Conservation (phyloP, 257 asterid genomes). For the Rauvolfia tetraphylla region DNA sequence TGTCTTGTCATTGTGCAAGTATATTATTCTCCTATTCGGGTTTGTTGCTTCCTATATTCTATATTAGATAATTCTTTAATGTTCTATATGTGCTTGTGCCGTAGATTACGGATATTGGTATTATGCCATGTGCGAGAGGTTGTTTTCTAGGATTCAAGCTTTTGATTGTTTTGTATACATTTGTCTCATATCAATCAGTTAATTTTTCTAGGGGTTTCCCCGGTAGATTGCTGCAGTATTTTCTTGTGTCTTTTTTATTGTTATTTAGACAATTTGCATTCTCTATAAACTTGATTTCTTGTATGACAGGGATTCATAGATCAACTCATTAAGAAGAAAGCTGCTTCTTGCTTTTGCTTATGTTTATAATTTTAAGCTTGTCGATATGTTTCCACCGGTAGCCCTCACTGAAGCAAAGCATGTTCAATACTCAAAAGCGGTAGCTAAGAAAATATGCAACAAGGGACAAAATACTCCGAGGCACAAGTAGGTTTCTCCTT, state of each 20-base stretch:
- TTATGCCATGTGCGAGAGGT: background rate
- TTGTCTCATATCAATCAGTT: background rate
- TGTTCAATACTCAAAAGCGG: background rate
- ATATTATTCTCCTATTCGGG: background rate
- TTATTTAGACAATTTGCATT: background rate
- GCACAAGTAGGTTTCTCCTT: conserved; percentile 7
- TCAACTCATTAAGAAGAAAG: conserved; percentile 4
- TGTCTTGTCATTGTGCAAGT: background rate
- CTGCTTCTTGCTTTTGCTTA: conserved; percentile 12
- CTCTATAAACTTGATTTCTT: background rate
- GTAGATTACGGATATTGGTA: background rate
- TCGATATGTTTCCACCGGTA: conserved; percentile 11
- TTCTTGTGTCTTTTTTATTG: background rate
- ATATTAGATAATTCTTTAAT: background rate
- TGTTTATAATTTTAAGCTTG: conserved; percentile 12
- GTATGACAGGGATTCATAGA: conserved; percentile 2
- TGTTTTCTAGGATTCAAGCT: background rate
- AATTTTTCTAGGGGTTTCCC: background rate
- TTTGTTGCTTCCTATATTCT: background rate
- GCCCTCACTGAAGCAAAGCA: conserved; percentile 8
- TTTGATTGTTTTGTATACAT: background rate
- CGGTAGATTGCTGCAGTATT: background rate
- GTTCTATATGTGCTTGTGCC: background rate
- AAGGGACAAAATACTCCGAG: background rate
- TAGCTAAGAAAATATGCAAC: conserved; percentile 3